These are phyloP conservation scores for Theobroma cacao DNA, from an alignment of 345 rosid species.

Conservation along the genomic window DNA sequence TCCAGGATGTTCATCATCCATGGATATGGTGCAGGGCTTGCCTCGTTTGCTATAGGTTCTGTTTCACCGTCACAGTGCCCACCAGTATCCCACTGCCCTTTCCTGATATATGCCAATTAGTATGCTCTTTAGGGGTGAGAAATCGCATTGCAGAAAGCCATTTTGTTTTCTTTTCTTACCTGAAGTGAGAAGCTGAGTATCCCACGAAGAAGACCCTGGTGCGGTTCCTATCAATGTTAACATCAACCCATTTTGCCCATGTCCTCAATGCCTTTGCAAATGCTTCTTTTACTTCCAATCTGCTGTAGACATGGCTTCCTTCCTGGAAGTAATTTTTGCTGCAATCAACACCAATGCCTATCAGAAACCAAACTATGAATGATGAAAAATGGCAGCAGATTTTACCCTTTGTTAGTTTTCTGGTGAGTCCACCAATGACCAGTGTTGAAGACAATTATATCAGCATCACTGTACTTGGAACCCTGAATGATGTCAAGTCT, in stretches of 20 bases:
- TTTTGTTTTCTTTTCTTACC: conserved; percentile 29
- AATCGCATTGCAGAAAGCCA: background rate
- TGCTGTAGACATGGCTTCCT: conserved; percentile 50
- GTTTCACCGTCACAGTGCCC: conserved; percentile 55
- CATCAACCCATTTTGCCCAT: conserved; percentile 81
- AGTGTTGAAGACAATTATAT: conserved; percentile 53
- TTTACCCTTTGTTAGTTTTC: conserved; percentile 41
- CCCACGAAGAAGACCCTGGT: conserved; percentile 69
- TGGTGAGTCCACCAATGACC: conserved; percentile 63
- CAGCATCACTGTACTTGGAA: conserved; percentile 36
- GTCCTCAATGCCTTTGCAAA: conserved; percentile 59
- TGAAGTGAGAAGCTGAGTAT: conserved; percentile 82
- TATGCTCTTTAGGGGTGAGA: background rate
- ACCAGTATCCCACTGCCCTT: conserved; percentile 58
- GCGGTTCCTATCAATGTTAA: conserved; percentile 45
- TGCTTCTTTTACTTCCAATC: conserved; percentile 54
- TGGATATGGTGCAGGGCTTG: conserved; percentile 47
- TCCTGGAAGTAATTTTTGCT: conserved; percentile 70
- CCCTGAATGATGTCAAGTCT: conserved; percentile 45
- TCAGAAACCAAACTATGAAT: no score
- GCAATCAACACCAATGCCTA: background rate
- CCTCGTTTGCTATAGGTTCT: conserved; percentile 43
- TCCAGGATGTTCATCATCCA: conserved; percentile 71
- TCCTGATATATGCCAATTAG: conserved; percentile 30
- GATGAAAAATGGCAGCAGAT: background rate